Conservation (phyloP, 1,139 yeast species). For the Yamadazyma dushanensis region DNA sequence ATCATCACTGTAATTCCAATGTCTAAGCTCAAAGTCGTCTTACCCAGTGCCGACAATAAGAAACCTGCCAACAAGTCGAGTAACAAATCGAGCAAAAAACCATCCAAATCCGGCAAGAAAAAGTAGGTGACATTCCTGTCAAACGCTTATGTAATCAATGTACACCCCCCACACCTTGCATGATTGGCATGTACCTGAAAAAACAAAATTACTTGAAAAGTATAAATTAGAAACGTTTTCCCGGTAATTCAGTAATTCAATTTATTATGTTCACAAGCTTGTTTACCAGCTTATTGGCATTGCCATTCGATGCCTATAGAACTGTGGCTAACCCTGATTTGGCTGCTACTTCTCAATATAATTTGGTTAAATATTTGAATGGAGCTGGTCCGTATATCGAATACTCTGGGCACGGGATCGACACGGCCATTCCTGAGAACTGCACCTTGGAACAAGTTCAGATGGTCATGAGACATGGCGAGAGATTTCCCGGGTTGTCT, state of each 20-base stretch:
- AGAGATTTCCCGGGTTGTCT: conserved; percentile 32
- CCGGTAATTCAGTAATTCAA: background rate
- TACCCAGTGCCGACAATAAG: conserved; percentile 27
- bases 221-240: too few relatives aligned
- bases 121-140: background rate
- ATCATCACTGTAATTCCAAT: conserved; percentile 40
- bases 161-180: background rate
- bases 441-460: conserved; percentile 39
- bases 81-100: conserved; percentile 1
- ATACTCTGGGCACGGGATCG: conserved; percentile 33
- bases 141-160: background rate
- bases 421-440: conserved; percentile 30
- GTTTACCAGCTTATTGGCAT: conserved; percentile 14
- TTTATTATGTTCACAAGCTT: conserved; percentile 9
- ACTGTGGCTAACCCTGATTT: conserved; percentile 29
- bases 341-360: conserved; percentile 31
- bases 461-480: conserved; percentile 37
- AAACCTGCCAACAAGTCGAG: conserved; percentile 9
- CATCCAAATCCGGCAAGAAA: conserved; percentile 8
- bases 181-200: background rate
- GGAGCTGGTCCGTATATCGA: conserved; percentile 43
- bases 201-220: too few relatives aligned
- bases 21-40: conserved; percentile 37
- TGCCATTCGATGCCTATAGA: conserved; percentile 15
- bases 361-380: conserved; percentile 31